phyloP scores from a whole-genome alignment of 179 eudicot genomes.

The Gypsophila paniculata region DNA sequence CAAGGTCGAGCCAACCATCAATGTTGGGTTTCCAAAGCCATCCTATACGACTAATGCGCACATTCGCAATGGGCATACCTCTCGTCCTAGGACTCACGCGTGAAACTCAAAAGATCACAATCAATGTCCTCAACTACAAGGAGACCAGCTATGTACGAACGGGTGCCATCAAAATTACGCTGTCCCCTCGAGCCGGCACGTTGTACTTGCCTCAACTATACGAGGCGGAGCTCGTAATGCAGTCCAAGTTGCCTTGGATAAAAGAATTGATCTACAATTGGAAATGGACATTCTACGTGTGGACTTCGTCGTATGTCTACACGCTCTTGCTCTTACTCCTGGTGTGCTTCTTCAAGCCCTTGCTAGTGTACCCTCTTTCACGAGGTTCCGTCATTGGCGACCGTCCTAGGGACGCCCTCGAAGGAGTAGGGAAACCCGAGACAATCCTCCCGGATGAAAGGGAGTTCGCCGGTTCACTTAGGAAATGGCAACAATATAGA shows the following conservation, averaged over 20 bases:
- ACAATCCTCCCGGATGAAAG: constrained; percentile 23
- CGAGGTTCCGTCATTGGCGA: constrained; percentile 1
- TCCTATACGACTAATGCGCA: constrained; percentile 45
- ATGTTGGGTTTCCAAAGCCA: constrained; percentile 62
- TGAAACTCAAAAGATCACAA: constrained; percentile 50
- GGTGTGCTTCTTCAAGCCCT: constrained; percentile 37
- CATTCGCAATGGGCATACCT: constrained; percentile 48
- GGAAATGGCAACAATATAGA: constrained; percentile 56
- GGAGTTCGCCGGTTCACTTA: constrained; percentile 43
- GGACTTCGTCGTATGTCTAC: constrained; percentile 59
- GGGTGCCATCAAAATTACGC: constrained; percentile 35
- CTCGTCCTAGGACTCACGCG: constrained; percentile 48
- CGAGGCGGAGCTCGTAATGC: constrained; percentile 50
- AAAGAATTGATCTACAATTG: constrained; percentile 51
- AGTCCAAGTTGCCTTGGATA: constrained; percentile 59
- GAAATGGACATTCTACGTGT: constrained; percentile 74
- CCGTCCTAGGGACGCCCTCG: neutral
- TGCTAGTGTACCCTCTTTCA: constrained; percentile 31
- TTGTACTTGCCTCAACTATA: constrained; percentile 54
- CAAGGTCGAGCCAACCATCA: constrained; percentile 59
- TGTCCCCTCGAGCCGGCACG: constrained; percentile 57
- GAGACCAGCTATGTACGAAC: constrained; percentile 43
- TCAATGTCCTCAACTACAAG: constrained; percentile 52
- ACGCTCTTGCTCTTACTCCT: constrained; percentile 38
- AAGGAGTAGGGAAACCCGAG: neutral